phyloP scores from a whole-genome alignment of 2,329 filamentous ascomycete species.

The Claviceps spartinae region DNA sequence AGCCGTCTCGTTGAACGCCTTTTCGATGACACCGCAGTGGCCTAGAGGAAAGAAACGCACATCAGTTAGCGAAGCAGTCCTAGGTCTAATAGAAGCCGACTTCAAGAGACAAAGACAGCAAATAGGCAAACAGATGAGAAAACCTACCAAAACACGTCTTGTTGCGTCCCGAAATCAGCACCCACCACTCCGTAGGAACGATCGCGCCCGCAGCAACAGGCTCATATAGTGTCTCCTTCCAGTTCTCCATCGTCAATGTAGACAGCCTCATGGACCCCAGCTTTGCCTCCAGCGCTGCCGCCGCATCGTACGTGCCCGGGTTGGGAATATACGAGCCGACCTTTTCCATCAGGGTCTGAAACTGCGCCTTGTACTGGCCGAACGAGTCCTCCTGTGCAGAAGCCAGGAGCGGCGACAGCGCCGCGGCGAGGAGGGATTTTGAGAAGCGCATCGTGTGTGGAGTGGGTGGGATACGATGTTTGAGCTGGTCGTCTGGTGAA shows the following conservation, averaged over 20 bases:
- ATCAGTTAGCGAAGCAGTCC: not conserved
- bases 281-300: conserved; percentile 29
- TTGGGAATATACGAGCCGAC: conserved; percentile 38
- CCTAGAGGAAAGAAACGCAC: conserved; percentile 26
- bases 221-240: conserved; percentile 53
- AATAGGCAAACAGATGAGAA: not conserved
- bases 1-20: conserved; percentile 53
- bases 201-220: conserved; percentile 45
- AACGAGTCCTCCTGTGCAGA: conserved; percentile 38
- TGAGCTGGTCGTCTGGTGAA: not conserved
- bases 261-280: conserved; percentile 29
- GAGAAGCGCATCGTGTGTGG: conserved; percentile 43
- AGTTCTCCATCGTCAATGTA: conserved; percentile 52
- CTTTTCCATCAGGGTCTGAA: conserved; percentile 50
- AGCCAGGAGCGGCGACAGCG: conserved; percentile 38
- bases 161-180: conserved; percentile 62
- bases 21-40: conserved; percentile 49
- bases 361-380: conserved; percentile 47
- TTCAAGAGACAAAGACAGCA: conserved; percentile 8
- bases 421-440: conserved; percentile 32
- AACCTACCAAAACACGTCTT: conserved; percentile 56
- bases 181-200: conserved; percentile 61
- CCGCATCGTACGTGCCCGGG: conserved; percentile 27
- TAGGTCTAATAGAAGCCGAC: not conserved
- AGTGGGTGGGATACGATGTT: not conserved